A percentile compares a stretch with the other conserved stretches of the same genome.
Evolutionary conservation across 75 land plant species (phyloP).

Genomic region (Chamaecyparis obtusa): DNA sequence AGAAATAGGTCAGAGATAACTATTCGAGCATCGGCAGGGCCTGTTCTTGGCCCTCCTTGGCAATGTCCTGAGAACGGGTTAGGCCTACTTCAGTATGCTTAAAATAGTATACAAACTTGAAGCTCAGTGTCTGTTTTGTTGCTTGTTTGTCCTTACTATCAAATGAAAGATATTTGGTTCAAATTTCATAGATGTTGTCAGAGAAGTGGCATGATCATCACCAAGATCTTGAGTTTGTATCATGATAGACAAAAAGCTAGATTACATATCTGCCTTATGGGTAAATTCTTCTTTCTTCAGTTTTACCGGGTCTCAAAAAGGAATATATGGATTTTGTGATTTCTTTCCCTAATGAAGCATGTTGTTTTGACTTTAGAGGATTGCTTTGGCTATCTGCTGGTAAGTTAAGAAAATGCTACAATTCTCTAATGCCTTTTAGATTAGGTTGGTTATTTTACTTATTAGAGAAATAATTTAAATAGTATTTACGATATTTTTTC

Average conservation of each 20-base stretch:
- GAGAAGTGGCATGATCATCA: background rate
- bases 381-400: too few relatives aligned
- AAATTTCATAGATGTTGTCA: background rate
- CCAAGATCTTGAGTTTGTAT: background rate
- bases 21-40: slow-evolving; percentile 75
- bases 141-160: background rate
- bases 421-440: too few relatives aligned
- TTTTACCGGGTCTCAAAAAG: too few relatives aligned
- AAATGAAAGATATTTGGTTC: background rate
- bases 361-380: too few relatives aligned
- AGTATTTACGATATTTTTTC: too few relatives aligned
- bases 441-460: too few relatives aligned
- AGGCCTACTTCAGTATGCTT: background rate
- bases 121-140: background rate
- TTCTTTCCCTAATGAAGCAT: too few relatives aligned
- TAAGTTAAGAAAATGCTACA: too few relatives aligned
- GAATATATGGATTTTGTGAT: too few relatives aligned
- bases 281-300: too few relatives aligned
- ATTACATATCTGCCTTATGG: background rate
- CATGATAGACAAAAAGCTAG: background rate
- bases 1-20: slow-evolving; percentile 41
- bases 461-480: too few relatives aligned
- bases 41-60: slow-evolving; percentile 95
- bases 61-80: slow-evolving; percentile 95
- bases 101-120: background rate